Conservation (phyloP, 176 grass and related monocot species). For the Typha latifolia region DNA sequence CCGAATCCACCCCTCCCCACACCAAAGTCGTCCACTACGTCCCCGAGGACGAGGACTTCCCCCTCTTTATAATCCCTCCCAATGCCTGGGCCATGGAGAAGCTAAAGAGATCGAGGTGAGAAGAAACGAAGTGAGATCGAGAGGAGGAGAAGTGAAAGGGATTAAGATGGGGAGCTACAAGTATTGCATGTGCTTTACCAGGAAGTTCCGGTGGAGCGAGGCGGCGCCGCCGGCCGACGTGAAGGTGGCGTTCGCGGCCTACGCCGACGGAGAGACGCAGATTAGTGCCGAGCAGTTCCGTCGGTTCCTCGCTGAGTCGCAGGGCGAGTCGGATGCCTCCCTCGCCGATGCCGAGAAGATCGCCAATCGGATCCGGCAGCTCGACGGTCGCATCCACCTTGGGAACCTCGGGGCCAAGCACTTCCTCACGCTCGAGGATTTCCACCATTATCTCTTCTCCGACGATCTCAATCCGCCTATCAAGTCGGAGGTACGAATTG, state of each 20-base stretch:
- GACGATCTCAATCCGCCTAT: slow-evolving; percentile 63
- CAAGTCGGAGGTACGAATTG: slow-evolving; percentile 10
- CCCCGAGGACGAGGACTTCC: no score
- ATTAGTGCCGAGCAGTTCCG: slow-evolving; percentile 22
- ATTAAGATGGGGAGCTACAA: slow-evolving; percentile 23
- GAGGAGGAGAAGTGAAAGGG: background rate
- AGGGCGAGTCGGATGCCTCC: slow-evolving; percentile 36
- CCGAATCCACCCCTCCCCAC: no score
- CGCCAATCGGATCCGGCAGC: slow-evolving; percentile 1
- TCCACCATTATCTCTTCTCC: slow-evolving; percentile 62
- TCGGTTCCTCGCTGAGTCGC: slow-evolving; percentile 31
- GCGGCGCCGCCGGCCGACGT: slow-evolving; percentile 57
- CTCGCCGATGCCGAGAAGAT: slow-evolving; percentile 12
- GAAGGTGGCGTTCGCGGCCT: slow-evolving; percentile 22
- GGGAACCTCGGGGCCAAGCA: background rate
- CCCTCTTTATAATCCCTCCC: no score
- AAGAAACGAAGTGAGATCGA: background rate
- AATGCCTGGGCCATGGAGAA: background rate
- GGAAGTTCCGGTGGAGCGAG: slow-evolving; percentile 61
- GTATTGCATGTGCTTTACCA: slow-evolving; percentile 76
- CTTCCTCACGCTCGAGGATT: slow-evolving; percentile 40
- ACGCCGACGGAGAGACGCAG: background rate
- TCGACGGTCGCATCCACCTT: background rate
- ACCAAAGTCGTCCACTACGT: no score
- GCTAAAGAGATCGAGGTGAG: background rate